These are phyloP conservation scores for Tricholoma saponaceum DNA, from an alignment of 768 basidiomycete species.

Conservation along the genomic window DNA sequence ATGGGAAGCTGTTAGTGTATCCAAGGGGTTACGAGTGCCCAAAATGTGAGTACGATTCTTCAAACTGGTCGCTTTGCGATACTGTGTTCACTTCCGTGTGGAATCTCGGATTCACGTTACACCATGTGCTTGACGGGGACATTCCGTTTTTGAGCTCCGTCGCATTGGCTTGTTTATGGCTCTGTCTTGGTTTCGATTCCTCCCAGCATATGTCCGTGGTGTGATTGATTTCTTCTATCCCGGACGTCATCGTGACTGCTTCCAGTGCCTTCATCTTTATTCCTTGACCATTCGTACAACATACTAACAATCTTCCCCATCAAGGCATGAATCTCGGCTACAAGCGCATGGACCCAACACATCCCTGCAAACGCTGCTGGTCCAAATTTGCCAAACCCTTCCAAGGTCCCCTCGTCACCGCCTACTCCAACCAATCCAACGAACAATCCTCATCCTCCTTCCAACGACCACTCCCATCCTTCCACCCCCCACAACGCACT, in stretches of 20 bases:
- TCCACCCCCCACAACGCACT: conserved; percentile 22
- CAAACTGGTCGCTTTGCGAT: neutral
- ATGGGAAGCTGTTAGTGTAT: conserved; percentile 66
- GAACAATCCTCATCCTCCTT: conserved; percentile 24
- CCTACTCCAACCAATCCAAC: conserved; percentile 29
- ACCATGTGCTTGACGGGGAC: too few relatives aligned
- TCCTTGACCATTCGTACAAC: too few relatives aligned
- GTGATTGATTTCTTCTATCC: too few relatives aligned
- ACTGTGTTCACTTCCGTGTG: neutral
- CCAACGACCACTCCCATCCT: conserved; percentile 34
- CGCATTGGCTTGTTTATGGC: neutral
- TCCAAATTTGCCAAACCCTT: conserved; percentile 60
- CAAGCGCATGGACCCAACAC: conserved; percentile 52
- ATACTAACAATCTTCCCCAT: neutral
- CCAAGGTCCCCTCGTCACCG: conserved; percentile 54
- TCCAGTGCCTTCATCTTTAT: too few relatives aligned
- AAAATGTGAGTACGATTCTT: conserved; percentile 50
- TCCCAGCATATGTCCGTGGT: too few relatives aligned
- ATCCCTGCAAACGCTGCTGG: conserved; percentile 75
- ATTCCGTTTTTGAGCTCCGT: too few relatives aligned
- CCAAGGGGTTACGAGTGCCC: conserved; percentile 56
- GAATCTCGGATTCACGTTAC: too few relatives aligned
- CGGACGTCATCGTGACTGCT: too few relatives aligned
- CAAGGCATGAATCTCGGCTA: conserved; percentile 74
- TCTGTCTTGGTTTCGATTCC: too few relatives aligned